These are phyloP conservation scores for Russula dissimulans DNA, from an alignment of 768 basidiomycete genomes.

Conservation along the genomic window DNA sequence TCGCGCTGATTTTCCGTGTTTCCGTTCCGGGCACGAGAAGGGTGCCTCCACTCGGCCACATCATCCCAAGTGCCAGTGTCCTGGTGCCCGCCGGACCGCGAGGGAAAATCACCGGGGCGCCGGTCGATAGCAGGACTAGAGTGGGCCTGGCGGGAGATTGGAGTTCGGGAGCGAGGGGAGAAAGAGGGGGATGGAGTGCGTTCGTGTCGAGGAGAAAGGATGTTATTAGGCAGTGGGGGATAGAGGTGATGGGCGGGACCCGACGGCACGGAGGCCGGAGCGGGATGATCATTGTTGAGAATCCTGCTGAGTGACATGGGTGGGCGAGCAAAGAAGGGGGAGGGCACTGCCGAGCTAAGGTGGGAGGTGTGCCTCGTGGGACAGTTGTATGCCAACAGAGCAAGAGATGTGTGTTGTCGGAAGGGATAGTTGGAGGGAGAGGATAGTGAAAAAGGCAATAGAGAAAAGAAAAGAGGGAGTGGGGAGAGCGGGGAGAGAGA, in stretches of 20 bases:
- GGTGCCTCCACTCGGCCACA: conserved; percentile 31
- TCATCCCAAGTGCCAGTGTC: conserved; percentile 34
- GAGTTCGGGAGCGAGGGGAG: conserved; percentile 13
- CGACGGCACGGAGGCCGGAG: conserved; percentile 21
- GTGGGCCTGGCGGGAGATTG: conserved; percentile 19
- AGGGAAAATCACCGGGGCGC: conserved; percentile 28
- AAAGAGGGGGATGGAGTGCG: conserved; percentile 11
- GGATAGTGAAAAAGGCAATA: neutral
- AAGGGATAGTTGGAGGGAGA: neutral
- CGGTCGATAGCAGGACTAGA: conserved; percentile 24
- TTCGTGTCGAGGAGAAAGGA: conserved; percentile 22
- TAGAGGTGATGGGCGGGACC: conserved; percentile 27
- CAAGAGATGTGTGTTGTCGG: neutral
- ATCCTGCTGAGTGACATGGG: conserved; percentile 23
- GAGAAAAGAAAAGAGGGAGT: neutral
- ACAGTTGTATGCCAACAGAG: neutral
- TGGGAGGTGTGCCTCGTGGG: conserved; percentile 12
- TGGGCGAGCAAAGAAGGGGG: neutral
- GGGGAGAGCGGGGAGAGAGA: neutral
- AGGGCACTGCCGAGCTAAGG: neutral
- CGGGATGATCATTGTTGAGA: conserved; percentile 41
- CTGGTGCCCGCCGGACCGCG: conserved; percentile 33
- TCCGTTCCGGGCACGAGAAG: conserved; percentile 31
- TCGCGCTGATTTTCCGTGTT: conserved; percentile 29
- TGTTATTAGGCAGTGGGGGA: conserved; percentile 19